Evolutionary conservation across 768 basidiomycete genomes (phyloP).

Genomic region (Rhodotorula babjevae): DNA sequence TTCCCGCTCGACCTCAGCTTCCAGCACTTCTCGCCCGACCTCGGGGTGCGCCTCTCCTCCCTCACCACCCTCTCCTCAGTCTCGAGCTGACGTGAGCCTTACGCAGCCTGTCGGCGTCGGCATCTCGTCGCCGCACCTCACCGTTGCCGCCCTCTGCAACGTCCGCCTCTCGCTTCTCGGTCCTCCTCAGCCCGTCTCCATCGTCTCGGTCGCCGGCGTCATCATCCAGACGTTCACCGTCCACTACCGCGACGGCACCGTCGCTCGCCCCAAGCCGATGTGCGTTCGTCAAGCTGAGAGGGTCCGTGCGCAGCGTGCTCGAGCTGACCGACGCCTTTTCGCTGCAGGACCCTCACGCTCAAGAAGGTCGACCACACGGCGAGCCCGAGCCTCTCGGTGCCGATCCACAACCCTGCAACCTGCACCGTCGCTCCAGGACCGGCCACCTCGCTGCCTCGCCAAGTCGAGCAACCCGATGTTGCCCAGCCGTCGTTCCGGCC

Average conservation of each 20-base stretch:
- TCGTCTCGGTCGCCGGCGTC: conserved; percentile 23
- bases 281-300: no score
- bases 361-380: conserved; percentile 19
- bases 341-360: neutral
- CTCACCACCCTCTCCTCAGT: no score
- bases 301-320: no score
- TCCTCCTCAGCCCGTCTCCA: neutral
- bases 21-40: conserved; percentile 17
- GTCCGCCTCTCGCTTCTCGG: conserved; percentile 22
- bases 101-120: conserved; percentile 26
- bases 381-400: neutral
- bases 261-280: conserved; percentile 7
- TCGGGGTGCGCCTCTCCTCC: conserved; percentile 2
- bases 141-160: conserved; percentile 24
- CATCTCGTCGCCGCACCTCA: conserved; percentile 31
- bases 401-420: conserved; percentile 6
- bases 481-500: neutral
- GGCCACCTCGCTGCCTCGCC: neutral
- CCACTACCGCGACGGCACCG: conserved; percentile 4
- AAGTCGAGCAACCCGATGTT: no score
- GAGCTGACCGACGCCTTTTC: no score
- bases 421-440: neutral
- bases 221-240: conserved; percentile 15
- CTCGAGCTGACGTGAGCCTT: no score
- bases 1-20: conserved; percentile 8